phyloP scores from a whole-genome alignment of 805 yeast genomes.

The Yarrowia osloensis region DNA sequence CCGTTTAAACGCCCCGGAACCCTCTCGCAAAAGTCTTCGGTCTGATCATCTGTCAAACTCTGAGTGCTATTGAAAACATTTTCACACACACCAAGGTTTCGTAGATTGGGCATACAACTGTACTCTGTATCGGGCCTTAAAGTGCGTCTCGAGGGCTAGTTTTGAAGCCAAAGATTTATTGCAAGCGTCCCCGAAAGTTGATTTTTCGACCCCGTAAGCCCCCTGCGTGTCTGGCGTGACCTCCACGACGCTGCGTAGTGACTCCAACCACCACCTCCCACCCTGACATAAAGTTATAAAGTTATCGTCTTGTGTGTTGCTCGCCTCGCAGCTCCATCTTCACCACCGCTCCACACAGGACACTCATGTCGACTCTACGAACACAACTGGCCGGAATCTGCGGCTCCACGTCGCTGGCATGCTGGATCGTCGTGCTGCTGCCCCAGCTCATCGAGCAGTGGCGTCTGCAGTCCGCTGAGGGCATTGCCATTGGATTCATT shows the following conservation, averaged over 20 bases:
- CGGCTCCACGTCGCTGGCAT: conserved; percentile 71
- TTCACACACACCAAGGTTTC: background rate
- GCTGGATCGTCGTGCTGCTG: conserved; percentile 74
- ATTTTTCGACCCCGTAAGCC: no score
- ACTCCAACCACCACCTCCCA: background rate
- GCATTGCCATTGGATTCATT: conserved; percentile 69
- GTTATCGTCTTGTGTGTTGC: conserved; percentile 8
- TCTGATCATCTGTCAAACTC: background rate
- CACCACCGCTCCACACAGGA: background rate
- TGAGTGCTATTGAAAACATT: conserved; percentile 1
- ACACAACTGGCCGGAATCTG: conserved; percentile 55
- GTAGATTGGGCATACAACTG: background rate
- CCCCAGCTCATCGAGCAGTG: conserved; percentile 83
- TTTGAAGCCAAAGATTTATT: no score
- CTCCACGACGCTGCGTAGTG: background rate
- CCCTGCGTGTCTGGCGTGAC: background rate
- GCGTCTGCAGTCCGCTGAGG: conserved; percentile 71
- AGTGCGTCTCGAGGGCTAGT: no score
- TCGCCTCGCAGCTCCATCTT: background rate
- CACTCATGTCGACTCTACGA: conserved; percentile 7
- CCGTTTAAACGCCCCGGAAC: no score
- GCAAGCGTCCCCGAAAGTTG: no score
- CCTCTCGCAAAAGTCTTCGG: background rate
- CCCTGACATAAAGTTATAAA: background rate
- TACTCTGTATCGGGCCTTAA: no score